These are phyloP conservation scores for Calonectria montana DNA, from an alignment of 2,329 filamentous ascomycete species.

Conservation along the genomic window DNA sequence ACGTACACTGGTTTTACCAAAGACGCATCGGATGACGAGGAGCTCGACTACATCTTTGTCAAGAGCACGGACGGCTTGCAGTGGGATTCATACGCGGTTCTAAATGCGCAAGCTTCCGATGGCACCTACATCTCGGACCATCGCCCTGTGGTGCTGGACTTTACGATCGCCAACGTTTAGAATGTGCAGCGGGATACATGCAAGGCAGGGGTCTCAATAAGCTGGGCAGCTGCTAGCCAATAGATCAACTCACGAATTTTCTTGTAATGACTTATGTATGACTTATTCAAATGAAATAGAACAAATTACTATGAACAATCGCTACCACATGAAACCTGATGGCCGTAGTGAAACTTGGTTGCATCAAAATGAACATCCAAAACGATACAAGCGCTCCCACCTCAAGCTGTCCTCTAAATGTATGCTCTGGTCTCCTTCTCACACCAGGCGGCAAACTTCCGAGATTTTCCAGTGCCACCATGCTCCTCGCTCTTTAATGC, in stretches of 20 bases:
- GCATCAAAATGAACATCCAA: not conserved
- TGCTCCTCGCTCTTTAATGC: slow-evolving; percentile 21
- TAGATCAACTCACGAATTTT: not conserved
- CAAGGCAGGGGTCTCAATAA: not conserved
- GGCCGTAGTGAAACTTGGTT: no score
- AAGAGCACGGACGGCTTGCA: slow-evolving; percentile 37
- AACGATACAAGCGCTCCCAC: not conserved
- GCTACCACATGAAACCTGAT: not conserved
- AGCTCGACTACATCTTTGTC: slow-evolving; percentile 48
- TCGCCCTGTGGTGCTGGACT: slow-evolving; percentile 46
- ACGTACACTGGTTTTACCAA: slow-evolving; percentile 47
- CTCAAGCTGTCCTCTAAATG: not conserved
- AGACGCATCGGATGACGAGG: slow-evolving; percentile 29
- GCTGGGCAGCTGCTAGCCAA: not conserved
- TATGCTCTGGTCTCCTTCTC: slow-evolving; percentile 24
- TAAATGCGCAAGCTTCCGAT: slow-evolving; percentile 42
- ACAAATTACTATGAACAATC: not conserved
- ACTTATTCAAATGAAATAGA: not conserved
- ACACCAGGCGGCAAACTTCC: slow-evolving; percentile 27
- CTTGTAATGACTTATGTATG: not conserved
- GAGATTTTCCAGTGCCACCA: slow-evolving; percentile 18
- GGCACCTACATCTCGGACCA: slow-evolving; percentile 48
- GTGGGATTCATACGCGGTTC: slow-evolving; percentile 41
- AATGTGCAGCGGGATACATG: no score
- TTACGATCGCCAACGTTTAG: slow-evolving; percentile 18